Conservation (phyloP, 768 basidiomycete genomes). For the Mycena galericulata region DNA sequence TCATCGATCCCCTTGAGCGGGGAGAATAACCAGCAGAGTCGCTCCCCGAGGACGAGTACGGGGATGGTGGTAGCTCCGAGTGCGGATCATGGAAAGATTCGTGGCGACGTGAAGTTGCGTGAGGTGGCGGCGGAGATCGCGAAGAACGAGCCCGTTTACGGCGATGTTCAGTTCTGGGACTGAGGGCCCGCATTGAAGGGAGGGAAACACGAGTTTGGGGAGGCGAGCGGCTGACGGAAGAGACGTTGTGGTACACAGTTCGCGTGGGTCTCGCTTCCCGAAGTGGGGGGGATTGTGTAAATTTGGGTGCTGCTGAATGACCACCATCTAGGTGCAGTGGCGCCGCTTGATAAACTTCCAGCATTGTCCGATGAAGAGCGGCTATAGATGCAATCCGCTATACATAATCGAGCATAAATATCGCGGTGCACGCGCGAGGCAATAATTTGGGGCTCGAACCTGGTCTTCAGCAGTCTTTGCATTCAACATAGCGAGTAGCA, state of each 20-base stretch:
- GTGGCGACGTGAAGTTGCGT: conserved; percentile 50
- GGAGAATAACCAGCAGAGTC: conserved; percentile 79
- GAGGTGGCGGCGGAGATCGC: conserved; percentile 64
- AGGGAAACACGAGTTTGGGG: conserved; percentile 46
- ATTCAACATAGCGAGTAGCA: conserved; percentile 90
- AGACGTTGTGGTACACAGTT: conserved; percentile 48
- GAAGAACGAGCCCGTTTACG: conserved; percentile 76
- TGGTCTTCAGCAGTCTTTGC: conserved; percentile 96
- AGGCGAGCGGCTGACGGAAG: conserved; percentile 57
- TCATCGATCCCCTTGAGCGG: conserved; percentile 80
- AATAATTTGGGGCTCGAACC: conserved; percentile 57
- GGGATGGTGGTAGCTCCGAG: conserved; percentile 75
- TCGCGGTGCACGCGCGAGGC: conserved; percentile 1
- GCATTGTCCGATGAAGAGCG: conserved; percentile 75
- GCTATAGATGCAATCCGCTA: conserved; percentile 81
- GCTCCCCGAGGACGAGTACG: conserved; percentile 78
- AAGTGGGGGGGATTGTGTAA: conserved; percentile 50
- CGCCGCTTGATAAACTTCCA: conserved; percentile 66
- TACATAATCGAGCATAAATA: conserved; percentile 15
- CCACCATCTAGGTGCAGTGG: conserved; percentile 43
- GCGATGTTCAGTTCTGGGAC: conserved; percentile 53
- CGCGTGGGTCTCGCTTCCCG: conserved; percentile 47
- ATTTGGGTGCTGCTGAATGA: conserved; percentile 56
- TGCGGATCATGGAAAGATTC: conserved; percentile 53
- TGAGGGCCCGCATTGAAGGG: conserved; percentile 47